phyloP scores from a whole-genome alignment of 768 basidiomycete genomes.

The Infundibulicybe gibba region DNA sequence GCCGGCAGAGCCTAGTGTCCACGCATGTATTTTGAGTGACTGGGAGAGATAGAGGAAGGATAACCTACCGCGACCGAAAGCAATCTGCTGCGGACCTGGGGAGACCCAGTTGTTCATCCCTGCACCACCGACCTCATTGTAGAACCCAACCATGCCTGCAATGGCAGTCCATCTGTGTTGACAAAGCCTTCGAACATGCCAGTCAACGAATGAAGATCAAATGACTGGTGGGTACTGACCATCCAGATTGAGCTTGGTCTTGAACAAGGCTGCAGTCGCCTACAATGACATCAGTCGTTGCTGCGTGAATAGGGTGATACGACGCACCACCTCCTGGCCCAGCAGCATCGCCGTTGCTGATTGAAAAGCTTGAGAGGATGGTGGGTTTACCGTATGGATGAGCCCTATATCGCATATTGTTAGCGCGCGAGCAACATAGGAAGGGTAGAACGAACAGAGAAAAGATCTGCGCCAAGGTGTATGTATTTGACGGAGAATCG shows the following conservation, averaged over 20 bases:
- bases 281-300: neutral
- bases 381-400: conserved; percentile 67
- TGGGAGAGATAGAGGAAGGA: neutral
- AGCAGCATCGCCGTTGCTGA: conserved; percentile 47
- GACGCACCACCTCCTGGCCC: conserved; percentile 52
- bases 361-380: conserved; percentile 57
- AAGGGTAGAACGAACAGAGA: conserved; percentile 29
- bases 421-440: too few relatives aligned
- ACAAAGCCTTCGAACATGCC: conserved; percentile 56
- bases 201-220: conserved; percentile 42
- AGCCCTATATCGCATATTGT: conserved; percentile 19
- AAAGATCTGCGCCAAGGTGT: conserved; percentile 56
- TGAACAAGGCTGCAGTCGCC: too few relatives aligned
- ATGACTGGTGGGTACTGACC: conserved; percentile 35
- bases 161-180: conserved; percentile 61
- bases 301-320: neutral
- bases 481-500: conserved; percentile 61
- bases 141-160: conserved; percentile 61
- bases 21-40: neutral
- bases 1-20: conserved; percentile 41
- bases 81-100: conserved; percentile 55
- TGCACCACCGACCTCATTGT: conserved; percentile 51
- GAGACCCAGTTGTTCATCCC: conserved; percentile 55
- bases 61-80: conserved; percentile 56
- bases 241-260: too few relatives aligned